These are phyloP conservation scores for Suillus plorans DNA, from an alignment of 768 basidiomycete genomes.

Conservation along the genomic window DNA sequence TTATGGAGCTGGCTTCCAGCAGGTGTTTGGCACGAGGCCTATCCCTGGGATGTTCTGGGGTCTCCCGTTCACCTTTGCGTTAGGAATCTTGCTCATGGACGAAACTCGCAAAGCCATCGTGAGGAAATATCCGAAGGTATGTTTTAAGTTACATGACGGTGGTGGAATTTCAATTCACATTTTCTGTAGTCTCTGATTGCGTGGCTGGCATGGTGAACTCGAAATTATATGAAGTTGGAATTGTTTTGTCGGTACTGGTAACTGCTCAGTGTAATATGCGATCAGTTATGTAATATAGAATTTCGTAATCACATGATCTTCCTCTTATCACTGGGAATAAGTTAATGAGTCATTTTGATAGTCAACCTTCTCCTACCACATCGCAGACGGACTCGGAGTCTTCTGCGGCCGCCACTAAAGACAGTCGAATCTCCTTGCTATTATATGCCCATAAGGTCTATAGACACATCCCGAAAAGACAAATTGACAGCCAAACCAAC, in stretches of 20 bases:
- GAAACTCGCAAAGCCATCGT: slow-evolving; percentile 39
- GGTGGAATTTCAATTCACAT: neutral
- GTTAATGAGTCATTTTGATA: neutral
- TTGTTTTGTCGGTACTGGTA: neutral
- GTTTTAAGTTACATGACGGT: neutral
- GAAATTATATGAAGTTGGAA: neutral
- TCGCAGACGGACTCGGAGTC: slow-evolving; percentile 16
- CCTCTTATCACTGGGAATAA: neutral
- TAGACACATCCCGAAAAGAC: slow-evolving; percentile 41
- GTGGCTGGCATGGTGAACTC: slow-evolving; percentile 24
- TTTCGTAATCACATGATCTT: neutral
- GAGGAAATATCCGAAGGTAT: slow-evolving; percentile 34
- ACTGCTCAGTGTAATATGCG: neutral
- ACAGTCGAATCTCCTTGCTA: slow-evolving; percentile 12
- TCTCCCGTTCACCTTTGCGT: slow-evolving; percentile 36
- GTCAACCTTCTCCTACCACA: slow-evolving; percentile 9
- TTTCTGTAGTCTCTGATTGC: slow-evolving; percentile 25
- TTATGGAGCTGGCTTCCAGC: slow-evolving; percentile 32
- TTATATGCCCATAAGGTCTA: slow-evolving; percentile 73
- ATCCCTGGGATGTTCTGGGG: slow-evolving; percentile 43
- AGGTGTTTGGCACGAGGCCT: slow-evolving; percentile 21
- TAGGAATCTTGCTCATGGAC: slow-evolving; percentile 37
- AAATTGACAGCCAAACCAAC: slow-evolving; percentile 30
- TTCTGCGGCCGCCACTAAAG: slow-evolving; percentile 23
- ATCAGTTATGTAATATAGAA: too few species aligned